Evolutionary conservation across 306 rosid genomes (phyloP).

Genomic region (Hippophae rhamnoides): DNA sequence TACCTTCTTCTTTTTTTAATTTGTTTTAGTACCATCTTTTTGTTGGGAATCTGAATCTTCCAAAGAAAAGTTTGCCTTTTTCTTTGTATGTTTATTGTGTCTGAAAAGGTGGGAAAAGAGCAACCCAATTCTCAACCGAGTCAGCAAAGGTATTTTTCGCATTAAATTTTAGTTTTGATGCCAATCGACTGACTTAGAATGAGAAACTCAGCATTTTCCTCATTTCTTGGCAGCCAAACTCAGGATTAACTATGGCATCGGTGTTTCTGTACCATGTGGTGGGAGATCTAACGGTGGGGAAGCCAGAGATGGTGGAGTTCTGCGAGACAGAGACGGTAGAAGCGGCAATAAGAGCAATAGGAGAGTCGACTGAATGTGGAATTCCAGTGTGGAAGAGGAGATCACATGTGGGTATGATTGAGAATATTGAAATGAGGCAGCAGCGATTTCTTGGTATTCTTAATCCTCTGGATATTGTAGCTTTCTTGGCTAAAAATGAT

Average conservation of each 20-base stretch:
- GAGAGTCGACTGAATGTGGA: conserved; percentile 78
- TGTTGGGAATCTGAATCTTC: too few relatives aligned
- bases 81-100: neutral
- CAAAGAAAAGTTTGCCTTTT: too few relatives aligned
- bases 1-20: neutral
- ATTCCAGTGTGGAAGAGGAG: conserved; percentile 78
- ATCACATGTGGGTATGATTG: conserved; percentile 39
- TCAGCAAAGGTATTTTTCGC: conserved; percentile 5
- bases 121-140: neutral
- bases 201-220: neutral
- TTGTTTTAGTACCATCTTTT: too few relatives aligned
- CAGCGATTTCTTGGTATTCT: conserved; percentile 88
- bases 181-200: neutral
- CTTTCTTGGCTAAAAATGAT: conserved; percentile 59
- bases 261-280: conserved; percentile 91
- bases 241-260: conserved; percentile 55
- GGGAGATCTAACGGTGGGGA: conserved; percentile 96
- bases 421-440: conserved; percentile 70
- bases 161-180: neutral
- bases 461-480: conserved; percentile 80
- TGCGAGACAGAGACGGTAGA: conserved; percentile 72
- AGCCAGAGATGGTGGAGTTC: conserved; percentile 89
- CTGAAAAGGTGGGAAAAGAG: neutral
- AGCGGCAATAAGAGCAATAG: conserved; percentile 67
- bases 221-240: conserved; percentile 9